Evolutionary conservation across 768 basidiomycete species (phyloP).

Genomic region (Suillus subalutaceus): DNA sequence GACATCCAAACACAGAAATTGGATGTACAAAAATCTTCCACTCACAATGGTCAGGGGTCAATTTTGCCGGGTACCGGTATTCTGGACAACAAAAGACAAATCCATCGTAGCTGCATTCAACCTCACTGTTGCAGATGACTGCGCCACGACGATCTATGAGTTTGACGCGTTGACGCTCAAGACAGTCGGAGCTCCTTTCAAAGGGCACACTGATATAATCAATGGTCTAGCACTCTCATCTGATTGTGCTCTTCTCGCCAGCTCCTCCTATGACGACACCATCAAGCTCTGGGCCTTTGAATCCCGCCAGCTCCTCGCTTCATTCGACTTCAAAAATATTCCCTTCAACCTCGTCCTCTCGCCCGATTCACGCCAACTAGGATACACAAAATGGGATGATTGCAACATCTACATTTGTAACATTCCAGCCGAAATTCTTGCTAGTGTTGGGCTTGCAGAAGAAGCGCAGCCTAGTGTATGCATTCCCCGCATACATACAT

Average conservation of each 20-base stretch:
- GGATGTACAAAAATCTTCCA: background rate
- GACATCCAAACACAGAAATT: background rate
- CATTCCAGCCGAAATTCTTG: background rate
- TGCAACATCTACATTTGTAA: too few relatives aligned
- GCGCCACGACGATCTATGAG: background rate
- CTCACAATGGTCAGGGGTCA: too few relatives aligned
- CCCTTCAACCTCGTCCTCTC: background rate
- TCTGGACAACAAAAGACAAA: background rate
- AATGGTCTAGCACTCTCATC: background rate
- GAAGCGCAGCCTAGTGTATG: background rate
- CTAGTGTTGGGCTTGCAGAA: background rate
- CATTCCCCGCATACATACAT: background rate
- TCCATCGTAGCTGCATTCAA: background rate
- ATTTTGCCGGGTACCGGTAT: background rate
- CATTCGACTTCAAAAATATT: background rate
- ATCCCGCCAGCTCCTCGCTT: background rate
- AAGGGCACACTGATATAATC: background rate
- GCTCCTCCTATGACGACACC: background rate
- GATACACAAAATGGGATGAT: too few relatives aligned
- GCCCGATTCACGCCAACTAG: background rate
- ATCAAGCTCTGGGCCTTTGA: background rate
- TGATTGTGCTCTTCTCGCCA: background rate
- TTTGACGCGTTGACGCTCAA: background rate
- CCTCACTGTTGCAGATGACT: too few relatives aligned
- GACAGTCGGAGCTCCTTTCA: background rate